Evolutionary conservation across 2,329 filamentous ascomycete species (phyloP), one percentile per base, ranked within the genome.

Genomic region (Zopfia rhizophila): DNA sequence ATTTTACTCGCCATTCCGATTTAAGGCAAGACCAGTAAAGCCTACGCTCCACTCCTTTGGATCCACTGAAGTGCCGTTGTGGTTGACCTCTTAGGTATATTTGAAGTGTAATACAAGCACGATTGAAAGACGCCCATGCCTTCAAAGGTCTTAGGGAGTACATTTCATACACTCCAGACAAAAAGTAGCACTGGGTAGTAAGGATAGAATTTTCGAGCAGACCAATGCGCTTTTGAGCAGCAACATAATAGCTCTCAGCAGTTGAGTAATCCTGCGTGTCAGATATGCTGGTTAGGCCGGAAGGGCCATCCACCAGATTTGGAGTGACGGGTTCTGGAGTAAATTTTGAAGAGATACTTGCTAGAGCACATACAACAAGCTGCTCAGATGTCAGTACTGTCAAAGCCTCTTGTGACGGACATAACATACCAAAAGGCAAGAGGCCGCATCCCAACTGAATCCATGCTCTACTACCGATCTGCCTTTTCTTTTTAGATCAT

Each of bases 1-100:
- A n/a, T n/a, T n/a, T n/a, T 17, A 50, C 53, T 37, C 41, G 66
- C 66, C 56, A 60, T 48, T 69, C 63, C 11, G 63, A 66, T 38
- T 70, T 70, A 45, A 70, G 48, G 30, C 65, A 70, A 19, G 65
- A 68, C 67, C 66, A 70, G 35, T 69, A 70, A 11, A 70, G 56
- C 11, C 64, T 48, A 41, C 58, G 58, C 48, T 68, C 61, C 12
- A 63, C 54, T 14, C 36, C 25, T 33, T 18, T 32, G 47, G 36
- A 13, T n/a, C 21, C 18, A 35, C 14, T 31, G 8, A 33, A 18
- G 42, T 37, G 38, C 24, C 38, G 14, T 31, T 47, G 12, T 25
- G 38, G 23, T 16, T 47, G 23, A 11, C 25, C 39, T 44, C 45
- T 45, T 17, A 58, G 38, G 12, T 56, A 32, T 18, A 49, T 57